A percentile compares a stretch with the other conserved stretches of the same genome.
Evolutionary conservation across 2,329 filamentous ascomycete species (phyloP).

Genomic region (Colletotrichum gigasporum): DNA sequence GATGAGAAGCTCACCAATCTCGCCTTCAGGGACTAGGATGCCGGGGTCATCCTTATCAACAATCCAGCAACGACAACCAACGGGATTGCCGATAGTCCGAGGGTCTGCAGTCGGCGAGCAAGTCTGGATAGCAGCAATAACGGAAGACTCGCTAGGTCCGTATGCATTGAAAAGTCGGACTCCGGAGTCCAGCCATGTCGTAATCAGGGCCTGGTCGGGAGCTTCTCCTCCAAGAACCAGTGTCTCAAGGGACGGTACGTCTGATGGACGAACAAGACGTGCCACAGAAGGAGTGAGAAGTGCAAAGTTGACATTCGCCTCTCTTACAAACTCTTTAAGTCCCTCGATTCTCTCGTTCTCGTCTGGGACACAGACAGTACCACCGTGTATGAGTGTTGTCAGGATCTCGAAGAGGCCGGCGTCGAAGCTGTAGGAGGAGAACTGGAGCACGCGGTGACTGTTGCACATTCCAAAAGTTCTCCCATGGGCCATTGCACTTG

Average conservation of each 20-base stretch:
- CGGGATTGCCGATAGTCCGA: slow-evolving; percentile 31
- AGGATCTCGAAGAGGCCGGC: slow-evolving; percentile 47
- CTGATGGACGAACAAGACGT: neutral
- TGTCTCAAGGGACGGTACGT: neutral
- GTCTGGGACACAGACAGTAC: slow-evolving; percentile 49
- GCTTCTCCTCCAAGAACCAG: slow-evolving; percentile 20
- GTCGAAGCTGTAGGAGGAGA: slow-evolving; percentile 49
- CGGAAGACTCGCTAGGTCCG: slow-evolving; percentile 47
- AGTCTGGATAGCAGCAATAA: slow-evolving; percentile 53
- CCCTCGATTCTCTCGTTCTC: slow-evolving; percentile 44
- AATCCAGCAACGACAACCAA: slow-evolving; percentile 40
- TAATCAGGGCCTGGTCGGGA: neutral
- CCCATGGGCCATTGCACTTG: slow-evolving; percentile 32
- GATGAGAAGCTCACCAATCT: slow-evolving; percentile 47
- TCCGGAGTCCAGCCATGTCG: slow-evolving; percentile 36
- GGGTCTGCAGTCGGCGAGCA: neutral
- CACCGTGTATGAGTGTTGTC: slow-evolving; percentile 46
- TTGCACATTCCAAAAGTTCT: neutral
- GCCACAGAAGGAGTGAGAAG: slow-evolving; percentile 25
- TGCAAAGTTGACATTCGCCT: neutral
- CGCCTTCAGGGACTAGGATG: slow-evolving; percentile 40
- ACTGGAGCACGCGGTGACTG: slow-evolving; percentile 34
- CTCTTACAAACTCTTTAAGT: slow-evolving; percentile 17
- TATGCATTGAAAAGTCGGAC: slow-evolving; percentile 38
- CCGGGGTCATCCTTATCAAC: slow-evolving; percentile 40